Evolutionary conservation across 495 filamentous ascomycete genomes (phyloP), one percentile per base, ranked within the genome.

Genomic region (Cairneyella variabilis): DNA sequence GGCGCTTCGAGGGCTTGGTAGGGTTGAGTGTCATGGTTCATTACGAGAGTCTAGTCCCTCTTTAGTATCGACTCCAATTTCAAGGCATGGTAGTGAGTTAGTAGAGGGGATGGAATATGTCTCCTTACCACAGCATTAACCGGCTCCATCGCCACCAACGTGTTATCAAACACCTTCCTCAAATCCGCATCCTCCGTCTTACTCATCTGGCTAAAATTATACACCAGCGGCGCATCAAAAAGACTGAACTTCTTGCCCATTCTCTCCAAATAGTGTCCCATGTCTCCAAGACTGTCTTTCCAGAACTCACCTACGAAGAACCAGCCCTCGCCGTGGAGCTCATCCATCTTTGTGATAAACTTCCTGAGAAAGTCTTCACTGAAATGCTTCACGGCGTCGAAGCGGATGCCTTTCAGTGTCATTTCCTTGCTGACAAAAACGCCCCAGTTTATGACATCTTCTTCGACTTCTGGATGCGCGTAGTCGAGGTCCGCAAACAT

Each of bases 221-320:
- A 74, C 4, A 89, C 71, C 2, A 91, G 66, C 18, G 85, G 84
- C 0, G 79, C 73, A 66, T 91, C 86, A 59, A 86, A 91, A 16
- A 89, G 67, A 22, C 72, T 73, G 20, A 86, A 71, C 26, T 75
- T 71, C 44, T 83, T 70, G 36, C 78, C 63, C 70, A 87, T 79
- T 30, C 72, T 67, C 18, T 83, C 73, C 26, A 90, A 68, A 60
- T 84, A 89, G 4, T 70, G 64, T 0, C 69, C 58, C 53, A 90
- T 74, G 26, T 73, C 69, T 12, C 75, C 59, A 1, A 76, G 61
- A 53, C 84, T 76, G 20, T 77, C 81, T 47, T 77, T 76, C 86
- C 86, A 90, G 61, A 83, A 89, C 60, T 90, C 88, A 23, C 83
- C 86, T 8, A 91, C 84, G 17, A 86, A 70, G 59, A 88, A 88